Evolutionary conservation across 768 basidiomycete species (phyloP), one percentile per base, ranked within the genome.

Genomic region (Phanerochaete carnosa): DNA sequence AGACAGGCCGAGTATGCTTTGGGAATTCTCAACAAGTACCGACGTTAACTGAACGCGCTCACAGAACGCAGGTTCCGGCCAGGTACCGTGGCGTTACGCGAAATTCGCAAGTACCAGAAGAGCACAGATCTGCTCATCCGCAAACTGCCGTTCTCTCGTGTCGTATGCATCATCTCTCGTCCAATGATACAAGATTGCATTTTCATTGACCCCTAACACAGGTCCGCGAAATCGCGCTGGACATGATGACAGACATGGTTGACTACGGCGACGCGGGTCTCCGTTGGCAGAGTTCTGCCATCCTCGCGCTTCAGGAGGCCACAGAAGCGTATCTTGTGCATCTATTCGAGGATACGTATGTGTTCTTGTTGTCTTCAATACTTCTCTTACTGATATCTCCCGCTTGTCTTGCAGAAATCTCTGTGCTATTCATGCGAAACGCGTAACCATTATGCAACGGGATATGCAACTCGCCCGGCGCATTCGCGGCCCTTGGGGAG

Each of bases 331-430:
- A 85, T 68, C 79, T 98, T 19, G 93, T 99, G 22, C 95, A 98
- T 76, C 76, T 98, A 46, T 98, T 99, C 64, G 97, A 99, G 75
- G 97, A 99, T 75, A 94, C 96, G 93, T 98, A 74, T 79, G 95
- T 92, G 32, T 55, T 50, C 22, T 30, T 3, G n/a, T n/a, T 26
- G 22, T 35, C 19, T 62, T 60, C 33, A 60, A 57, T 46, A 8
- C 6, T 57, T 29, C 29, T 3, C 28, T 7, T 53, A 13, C 16
- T 47, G 1, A 35, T 26, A 54, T 23, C n/a, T 54, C 15, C n/a
- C 62, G 26, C 19, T 15, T 6, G 54, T 9, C 5, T 22, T 4
- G 23, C 62, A 97, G 95, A 45, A 97, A 98, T 72, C 78, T 97
- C 33, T 99, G 97, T 69, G 95, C 96, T 6, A 92, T 99, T 65